A percentile compares a stretch with the other conserved stretches of the same genome.
Evolutionary conservation across 2,329 filamentous ascomycete species (phyloP).

Genomic region (Colletotrichum phormii): DNA sequence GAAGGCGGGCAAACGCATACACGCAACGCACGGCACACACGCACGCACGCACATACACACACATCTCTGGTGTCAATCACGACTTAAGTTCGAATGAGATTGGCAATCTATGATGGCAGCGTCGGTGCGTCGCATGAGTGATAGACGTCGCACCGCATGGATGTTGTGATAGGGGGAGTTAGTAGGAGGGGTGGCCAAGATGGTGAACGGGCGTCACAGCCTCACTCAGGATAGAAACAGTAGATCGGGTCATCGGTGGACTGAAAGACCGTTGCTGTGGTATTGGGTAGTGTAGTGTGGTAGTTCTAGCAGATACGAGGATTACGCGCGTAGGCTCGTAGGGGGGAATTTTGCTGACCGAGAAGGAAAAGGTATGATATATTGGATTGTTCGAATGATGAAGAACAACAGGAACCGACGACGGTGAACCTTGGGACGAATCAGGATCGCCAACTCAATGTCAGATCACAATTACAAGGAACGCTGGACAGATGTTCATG

Average conservation of each 20-base stretch:
- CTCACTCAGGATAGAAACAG: constrained; percentile 33
- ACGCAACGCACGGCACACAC: neutral
- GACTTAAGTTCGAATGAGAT: constrained; percentile 7
- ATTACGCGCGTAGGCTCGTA: neutral
- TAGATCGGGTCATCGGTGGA: neutral
- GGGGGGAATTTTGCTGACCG: neutral
- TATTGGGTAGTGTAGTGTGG: neutral
- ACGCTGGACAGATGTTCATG: constrained; percentile 11
- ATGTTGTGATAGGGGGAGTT: neutral
- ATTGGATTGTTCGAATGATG: neutral
- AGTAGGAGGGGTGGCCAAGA: neutral
- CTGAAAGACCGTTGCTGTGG: neutral
- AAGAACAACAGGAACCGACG: neutral
- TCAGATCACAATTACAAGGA: constrained; percentile 10
- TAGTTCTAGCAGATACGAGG: neutral
- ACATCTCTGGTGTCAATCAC: neutral
- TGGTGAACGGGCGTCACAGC: constrained; percentile 16
- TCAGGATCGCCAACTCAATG: constrained; percentile 21
- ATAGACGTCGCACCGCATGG: neutral
- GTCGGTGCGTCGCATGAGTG: neutral
- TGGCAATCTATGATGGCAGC: neutral
- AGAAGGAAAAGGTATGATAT: neutral
- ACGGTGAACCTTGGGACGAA: neutral
- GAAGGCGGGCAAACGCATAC: neutral
- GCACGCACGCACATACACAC: neutral